Evolutionary conservation across 768 basidiomycete genomes (phyloP).

Genomic region (Cyclocybe aegerita): DNA sequence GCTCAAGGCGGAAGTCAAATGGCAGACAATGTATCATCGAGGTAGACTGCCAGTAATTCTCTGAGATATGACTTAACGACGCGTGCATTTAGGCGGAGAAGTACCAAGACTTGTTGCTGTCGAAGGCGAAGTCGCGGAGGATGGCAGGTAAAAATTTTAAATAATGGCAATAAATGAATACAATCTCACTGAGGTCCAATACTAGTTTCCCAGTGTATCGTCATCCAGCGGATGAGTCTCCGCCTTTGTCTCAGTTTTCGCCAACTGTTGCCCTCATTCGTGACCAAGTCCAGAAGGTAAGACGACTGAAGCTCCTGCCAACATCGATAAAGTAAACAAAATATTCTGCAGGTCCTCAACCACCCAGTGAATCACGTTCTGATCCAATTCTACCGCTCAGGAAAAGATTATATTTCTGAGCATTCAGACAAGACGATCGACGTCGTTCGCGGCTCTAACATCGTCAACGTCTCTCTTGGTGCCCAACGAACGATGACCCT

Average conservation of each 20-base stretch:
- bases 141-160: conserved; percentile 36
- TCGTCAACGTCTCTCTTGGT: conserved; percentile 81
- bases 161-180: background rate
- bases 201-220: conserved; percentile 75
- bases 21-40: conserved; percentile 74
- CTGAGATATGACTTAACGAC: background rate
- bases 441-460: conserved; percentile 67
- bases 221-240: conserved; percentile 80
- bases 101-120: conserved; percentile 36
- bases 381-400: conserved; percentile 78
- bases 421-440: conserved; percentile 89
- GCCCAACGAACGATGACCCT: conserved; percentile 78
- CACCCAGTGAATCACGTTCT: conserved; percentile 84
- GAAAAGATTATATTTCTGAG: conserved; percentile 82
- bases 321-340: no score
- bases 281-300: conserved; percentile 53
- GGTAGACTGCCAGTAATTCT: conserved; percentile 36
- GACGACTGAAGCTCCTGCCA: background rate
- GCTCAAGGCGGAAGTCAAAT: conserved; percentile 63
- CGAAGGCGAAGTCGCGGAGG: conserved; percentile 32
- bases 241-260: conserved; percentile 64
- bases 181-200: background rate
- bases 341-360: conserved; percentile 26
- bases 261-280: conserved; percentile 68
- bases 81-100: conserved; percentile 56